A percentile compares a stretch with the other conserved stretches of the same genome.
phyloP scores from a whole-genome alignment of 2,329 filamentous ascomycete genomes.

The Dactylonectria estremocensis region DNA sequence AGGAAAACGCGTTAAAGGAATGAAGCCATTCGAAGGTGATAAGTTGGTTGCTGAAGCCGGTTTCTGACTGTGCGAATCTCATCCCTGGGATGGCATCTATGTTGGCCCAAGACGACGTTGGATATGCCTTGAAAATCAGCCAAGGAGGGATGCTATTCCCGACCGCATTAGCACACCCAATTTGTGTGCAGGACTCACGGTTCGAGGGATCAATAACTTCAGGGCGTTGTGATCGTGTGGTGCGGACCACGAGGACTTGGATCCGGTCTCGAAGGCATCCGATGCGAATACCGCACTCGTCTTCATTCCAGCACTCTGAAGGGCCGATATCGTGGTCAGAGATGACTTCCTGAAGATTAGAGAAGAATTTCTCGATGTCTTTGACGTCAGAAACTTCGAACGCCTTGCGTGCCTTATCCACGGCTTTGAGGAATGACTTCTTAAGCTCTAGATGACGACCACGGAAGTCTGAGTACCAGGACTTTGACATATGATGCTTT shows the following conservation, averaged over 20 bases:
- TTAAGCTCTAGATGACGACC: conserved; percentile 18
- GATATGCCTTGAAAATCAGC: no score
- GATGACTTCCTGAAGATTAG: not conserved
- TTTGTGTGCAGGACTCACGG: conserved; percentile 3
- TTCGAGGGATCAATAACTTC: not conserved
- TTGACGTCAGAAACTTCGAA: not conserved
- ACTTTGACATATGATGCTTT: not conserved
- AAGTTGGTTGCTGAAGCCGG: not conserved
- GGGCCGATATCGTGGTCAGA: not conserved
- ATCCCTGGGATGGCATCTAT: no score
- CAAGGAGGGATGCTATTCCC: not conserved
- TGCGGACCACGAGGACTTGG: not conserved
- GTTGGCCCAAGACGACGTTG: no score
- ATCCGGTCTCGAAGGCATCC: conserved; percentile 5
- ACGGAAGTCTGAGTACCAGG: not conserved
- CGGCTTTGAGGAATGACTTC: conserved; percentile 10
- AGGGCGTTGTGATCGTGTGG: not conserved
- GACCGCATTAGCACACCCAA: not conserved
- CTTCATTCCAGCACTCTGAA: conserved; percentile 1
- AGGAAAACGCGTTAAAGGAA: not conserved
- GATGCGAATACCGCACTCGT: not conserved
- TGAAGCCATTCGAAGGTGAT: conserved; percentile 5
- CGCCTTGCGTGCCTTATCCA: conserved; percentile 13
- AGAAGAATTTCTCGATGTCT: conserved; percentile 1
- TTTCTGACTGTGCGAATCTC: no score